Base-by-base conservation (phyloP, 2,329 filamentous ascomycete species). In the Hypoxylon sp. region DNA sequence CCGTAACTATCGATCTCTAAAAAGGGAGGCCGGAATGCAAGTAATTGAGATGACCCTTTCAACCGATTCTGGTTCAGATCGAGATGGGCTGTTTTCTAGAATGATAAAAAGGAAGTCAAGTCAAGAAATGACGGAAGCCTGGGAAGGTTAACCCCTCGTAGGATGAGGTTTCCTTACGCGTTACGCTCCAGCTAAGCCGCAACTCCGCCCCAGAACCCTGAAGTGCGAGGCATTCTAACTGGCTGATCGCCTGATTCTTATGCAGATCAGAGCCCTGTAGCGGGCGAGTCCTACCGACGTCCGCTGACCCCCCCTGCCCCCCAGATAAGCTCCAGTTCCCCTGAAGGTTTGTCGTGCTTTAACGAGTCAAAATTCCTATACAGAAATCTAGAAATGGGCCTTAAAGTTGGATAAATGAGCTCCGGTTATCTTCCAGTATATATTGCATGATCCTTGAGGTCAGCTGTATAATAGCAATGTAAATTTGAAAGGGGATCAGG, bases 101-200 rank as follows among this genome's bases (percentile, higher is more conserved):
- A 28, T 14, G 6, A 13, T 19, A 53, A 17, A 13, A 6, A 17
- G 10, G 25, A 43, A 14, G 17, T 25, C 36, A 13, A 23, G 23
- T 14, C 10, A 55, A 43, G 13, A 43, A 43, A 43, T 43, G 38
- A 21, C 38, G 38, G 17, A 43, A 19, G 17, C 38, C 38, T 43
- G 38, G 17, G 38, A 11, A 17, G 14, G 14, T 17, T 21, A 43
- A 23, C 50, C 50, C 50, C 50, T 56, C 38, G 28, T 34, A 56
- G 41, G 34, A 43, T 53, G 25, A 53, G 21, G 51, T 55, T 52
- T 38, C 28, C 51, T 57, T 36, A 57, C 19, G 43, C 14, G 53
- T 46, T 28, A 43, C 41, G 48, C 19, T 10, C 17, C 53, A 50
- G 67, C 57, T 60, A 48, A 60, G 57, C 57, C 48, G 46, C 57